phyloP scores from a whole-genome alignment of 768 basidiomycete genomes.

The Mycena olivaceomarginata region DNA sequence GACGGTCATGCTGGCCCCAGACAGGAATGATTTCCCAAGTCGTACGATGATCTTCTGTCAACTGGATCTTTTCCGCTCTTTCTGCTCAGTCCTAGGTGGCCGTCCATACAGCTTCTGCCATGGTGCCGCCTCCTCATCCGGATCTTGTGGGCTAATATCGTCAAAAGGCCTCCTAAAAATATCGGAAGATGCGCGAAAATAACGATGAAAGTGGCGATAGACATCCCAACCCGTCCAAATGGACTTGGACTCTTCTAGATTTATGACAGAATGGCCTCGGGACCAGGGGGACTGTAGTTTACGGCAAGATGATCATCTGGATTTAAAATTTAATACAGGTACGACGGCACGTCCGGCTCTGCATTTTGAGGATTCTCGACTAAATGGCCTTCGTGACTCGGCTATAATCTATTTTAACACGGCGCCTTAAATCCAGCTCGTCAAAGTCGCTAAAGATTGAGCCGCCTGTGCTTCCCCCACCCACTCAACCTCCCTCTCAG shows the following conservation, averaged over 20 bases:
- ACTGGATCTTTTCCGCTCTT: neutral
- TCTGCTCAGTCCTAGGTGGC: neutral
- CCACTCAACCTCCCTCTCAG: neutral
- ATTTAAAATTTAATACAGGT: neutral
- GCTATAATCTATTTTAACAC: neutral
- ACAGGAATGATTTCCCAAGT: neutral
- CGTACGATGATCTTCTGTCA: neutral
- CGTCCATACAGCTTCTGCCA: neutral
- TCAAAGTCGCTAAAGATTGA: neutral
- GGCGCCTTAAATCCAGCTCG: neutral
- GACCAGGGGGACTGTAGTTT: neutral
- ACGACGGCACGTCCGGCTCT: neutral
- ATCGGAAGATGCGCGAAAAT: neutral
- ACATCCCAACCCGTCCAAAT: neutral
- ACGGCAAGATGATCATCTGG: slow-evolving; percentile 1
- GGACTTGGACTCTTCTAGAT: neutral
- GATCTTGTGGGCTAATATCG: neutral
- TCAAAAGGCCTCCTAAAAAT: neutral
- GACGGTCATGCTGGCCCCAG: neutral
- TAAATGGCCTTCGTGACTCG: neutral
- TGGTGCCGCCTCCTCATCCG: neutral
- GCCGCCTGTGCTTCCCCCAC: slow-evolving; percentile 12
- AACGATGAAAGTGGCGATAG: neutral
- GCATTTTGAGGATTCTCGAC: neutral
- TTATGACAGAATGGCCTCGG: neutral